These are phyloP conservation scores for Pittosporum tobira DNA, from an alignment of 129 eudicot genomes.

Conservation along the genomic window DNA sequence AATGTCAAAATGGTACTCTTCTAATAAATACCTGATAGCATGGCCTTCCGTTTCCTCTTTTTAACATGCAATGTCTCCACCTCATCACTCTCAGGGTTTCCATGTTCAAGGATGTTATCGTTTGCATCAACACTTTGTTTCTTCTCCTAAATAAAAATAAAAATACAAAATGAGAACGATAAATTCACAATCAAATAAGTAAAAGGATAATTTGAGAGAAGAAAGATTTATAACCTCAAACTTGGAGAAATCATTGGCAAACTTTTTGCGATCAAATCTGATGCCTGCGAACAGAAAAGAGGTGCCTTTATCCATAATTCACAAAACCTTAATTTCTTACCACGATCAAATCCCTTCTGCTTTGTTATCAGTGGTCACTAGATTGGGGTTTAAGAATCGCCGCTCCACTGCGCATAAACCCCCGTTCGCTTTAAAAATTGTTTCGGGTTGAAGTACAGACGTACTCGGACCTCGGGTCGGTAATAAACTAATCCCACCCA, in stretches of 20 bases:
- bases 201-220: not conserved
- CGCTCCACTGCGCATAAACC: no score
- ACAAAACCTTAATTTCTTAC: not conserved
- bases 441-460: no score
- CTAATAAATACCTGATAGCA: conserved; percentile 29
- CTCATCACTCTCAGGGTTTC: conserved; percentile 26
- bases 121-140: conserved; percentile 28
- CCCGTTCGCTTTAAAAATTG: no score
- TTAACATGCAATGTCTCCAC: conserved; percentile 23
- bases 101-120: conserved; percentile 29
- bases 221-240: conserved; percentile 59
- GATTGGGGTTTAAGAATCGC: no score
- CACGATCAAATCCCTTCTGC: no score
- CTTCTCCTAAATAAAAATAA: conserved; percentile 43
- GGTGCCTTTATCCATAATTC: conserved; percentile 36
- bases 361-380: no score
- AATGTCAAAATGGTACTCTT: no score
- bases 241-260: conserved; percentile 52
- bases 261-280: conserved; percentile 57
- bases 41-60: conserved; percentile 70
- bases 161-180: conserved; percentile 7
- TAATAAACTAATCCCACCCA: no score
- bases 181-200: conserved; percentile 2
- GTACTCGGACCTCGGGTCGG: no score
- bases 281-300: conserved; percentile 77